These are phyloP conservation scores for Fraxinus sp. DNA, from an alignment of 305 asterid species.

Conservation along the genomic window DNA sequence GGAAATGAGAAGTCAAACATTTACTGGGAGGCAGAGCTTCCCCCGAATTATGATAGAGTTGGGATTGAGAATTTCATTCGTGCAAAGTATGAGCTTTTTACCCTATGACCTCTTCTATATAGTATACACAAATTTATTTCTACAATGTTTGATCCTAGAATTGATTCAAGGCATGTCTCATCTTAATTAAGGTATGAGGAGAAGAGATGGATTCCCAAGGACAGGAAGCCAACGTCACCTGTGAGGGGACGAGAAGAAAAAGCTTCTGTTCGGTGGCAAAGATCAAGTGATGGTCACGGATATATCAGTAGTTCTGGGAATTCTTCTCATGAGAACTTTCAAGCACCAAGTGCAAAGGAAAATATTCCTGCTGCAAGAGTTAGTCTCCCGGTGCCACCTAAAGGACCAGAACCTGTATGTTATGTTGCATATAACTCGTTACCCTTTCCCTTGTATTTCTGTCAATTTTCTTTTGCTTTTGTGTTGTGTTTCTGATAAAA, in stretches of 20 bases:
- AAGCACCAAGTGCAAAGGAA: constrained; percentile 45
- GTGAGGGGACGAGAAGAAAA: constrained; percentile 59
- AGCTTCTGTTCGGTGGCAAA: constrained; percentile 59
- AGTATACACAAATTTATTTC: constrained; percentile 7
- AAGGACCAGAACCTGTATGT: constrained; percentile 73
- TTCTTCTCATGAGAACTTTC: constrained; percentile 47
- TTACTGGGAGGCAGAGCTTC: constrained; percentile 99
- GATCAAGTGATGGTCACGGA: constrained; percentile 61
- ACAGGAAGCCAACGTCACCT: constrained; percentile 66
- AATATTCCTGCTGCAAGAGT: constrained; percentile 54
- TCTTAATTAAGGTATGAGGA: constrained; percentile 77
- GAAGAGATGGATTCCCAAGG: constrained; percentile 89
- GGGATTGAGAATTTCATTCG: constrained; percentile 99
- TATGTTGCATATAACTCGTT: constrained; percentile 17
- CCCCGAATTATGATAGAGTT: constrained; percentile 97
- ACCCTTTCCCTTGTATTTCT: neutral
- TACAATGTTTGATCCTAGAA: constrained; percentile 18
- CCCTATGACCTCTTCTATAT: constrained; percentile 10
- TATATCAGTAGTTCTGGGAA: constrained; percentile 44
- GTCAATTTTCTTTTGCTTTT: constrained; percentile 5
- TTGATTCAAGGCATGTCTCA: constrained; percentile 24
- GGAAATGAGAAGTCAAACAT: constrained; percentile 96
- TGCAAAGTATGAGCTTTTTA: constrained; percentile 69
- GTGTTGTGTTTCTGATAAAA: neutral
- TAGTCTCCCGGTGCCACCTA: constrained; percentile 67